Evolutionary conservation across 1,284 basidiomycete genomes (phyloP), one percentile per base, ranked within the genome.

Genomic region (Moesziomyces sp.): DNA sequence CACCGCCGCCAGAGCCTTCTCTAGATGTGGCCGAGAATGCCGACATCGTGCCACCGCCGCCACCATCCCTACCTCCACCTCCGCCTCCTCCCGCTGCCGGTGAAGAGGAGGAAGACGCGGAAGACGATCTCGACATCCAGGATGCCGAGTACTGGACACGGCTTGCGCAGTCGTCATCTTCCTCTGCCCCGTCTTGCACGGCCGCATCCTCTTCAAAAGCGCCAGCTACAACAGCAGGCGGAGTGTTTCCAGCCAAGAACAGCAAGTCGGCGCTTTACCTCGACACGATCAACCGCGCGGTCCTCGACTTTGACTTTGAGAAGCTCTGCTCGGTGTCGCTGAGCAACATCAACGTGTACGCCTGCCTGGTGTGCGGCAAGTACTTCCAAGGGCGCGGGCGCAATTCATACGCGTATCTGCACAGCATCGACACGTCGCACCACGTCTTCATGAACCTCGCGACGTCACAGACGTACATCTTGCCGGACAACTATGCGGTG

Each of bases 281-380:
- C 58, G 96, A 99, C 86, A 98, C 96, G 40, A 81, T 84, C 69
- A 75, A 83, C 46, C 76, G 83, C 16, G 46, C 52, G 7, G 54
- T 90, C 43, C 90, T 99, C 66, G 97, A 99, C 85, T 99, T 99
- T 85, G 97, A 99, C 86, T 99, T 99, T 83, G 97, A 99, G 87
- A 94, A 96, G 87, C 89, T 99, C 30, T 99, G 97, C 87, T 97
- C 94, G 10, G 93, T 99, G 61, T 96, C 93, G 28, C 87, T 94
- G 49, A 93, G 93, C 30, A 97, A 97, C 85, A 94, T 97, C 88
- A 97, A 99, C 85, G 92, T 93, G 70, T 99, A 99, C 81, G 94
- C 93, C 23, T 99, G 97, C 83, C 89, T 99, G 49, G 94, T 99
- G 13, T 97, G 94, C 84, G 97, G 97, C 57, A 97, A 97, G 85